Conservation (phyloP, 148 eudicot genomes). For the Rhododendron griersonianum region DNA sequence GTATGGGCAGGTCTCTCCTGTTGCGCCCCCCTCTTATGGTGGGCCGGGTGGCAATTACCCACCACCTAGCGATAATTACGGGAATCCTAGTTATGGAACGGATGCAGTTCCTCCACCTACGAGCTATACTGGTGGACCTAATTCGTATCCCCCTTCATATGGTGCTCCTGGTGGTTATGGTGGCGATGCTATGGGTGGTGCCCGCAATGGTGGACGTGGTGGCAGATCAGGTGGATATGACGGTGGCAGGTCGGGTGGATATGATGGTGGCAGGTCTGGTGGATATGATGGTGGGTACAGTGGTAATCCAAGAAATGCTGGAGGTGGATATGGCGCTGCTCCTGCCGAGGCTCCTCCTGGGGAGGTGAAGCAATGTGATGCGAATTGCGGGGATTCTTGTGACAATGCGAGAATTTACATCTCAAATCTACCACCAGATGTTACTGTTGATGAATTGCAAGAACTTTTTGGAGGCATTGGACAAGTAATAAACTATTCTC, state of each 20-base stretch:
- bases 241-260: slow-evolving; percentile 56
- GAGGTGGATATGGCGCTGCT: slow-evolving; percentile 49
- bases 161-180: slow-evolving; percentile 65
- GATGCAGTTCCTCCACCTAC: slow-evolving; percentile 91
- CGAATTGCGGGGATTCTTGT: slow-evolving; percentile 73
- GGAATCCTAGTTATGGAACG: slow-evolving; percentile 53
- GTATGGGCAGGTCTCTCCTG: slow-evolving; percentile 52
- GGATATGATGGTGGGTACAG: slow-evolving; percentile 46
- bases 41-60: slow-evolving; percentile 53
- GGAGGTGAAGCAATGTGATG: slow-evolving; percentile 95
- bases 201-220: slow-evolving; percentile 59
- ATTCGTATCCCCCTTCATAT: slow-evolving; percentile 75
- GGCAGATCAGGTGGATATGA: slow-evolving; percentile 68
- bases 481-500: slow-evolving; percentile 47
- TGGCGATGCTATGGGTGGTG: slow-evolving; percentile 42
- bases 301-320: slow-evolving; percentile 36
- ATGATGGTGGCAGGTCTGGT: slow-evolving; percentile 56
- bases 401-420: slow-evolving; percentile 87
- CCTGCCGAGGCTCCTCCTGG: slow-evolving; percentile 49
- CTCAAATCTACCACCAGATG: slow-evolving; percentile 93
- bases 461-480: slow-evolving; percentile 96
- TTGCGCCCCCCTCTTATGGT: slow-evolving; percentile 48
- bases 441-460: slow-evolving; percentile 70
- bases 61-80: slow-evolving; percentile 43
- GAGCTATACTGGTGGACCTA: slow-evolving; percentile 73